A percentile compares a stretch with the other conserved stretches of the same genome.
These are phyloP conservation scores for Colletotrichum euphorbiae DNA, from an alignment of 2,329 filamentous ascomycete genomes.

Conservation along the genomic window DNA sequence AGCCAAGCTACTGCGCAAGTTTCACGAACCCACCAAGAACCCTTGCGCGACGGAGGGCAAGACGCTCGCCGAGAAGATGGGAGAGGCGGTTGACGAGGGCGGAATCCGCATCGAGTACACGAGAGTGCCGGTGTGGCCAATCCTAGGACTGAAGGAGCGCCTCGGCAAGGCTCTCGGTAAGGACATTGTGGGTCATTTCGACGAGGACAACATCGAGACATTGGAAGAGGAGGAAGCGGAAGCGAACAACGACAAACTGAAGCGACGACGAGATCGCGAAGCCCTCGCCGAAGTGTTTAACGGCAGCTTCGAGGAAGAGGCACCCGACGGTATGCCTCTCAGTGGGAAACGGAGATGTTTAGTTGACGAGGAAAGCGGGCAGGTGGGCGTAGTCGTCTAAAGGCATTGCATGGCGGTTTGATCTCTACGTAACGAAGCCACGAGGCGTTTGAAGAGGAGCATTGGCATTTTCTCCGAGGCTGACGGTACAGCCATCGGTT, in stretches of 20 bases:
- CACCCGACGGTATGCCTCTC: slow-evolving; percentile 48
- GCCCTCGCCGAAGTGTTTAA: slow-evolving; percentile 53
- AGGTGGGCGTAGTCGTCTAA: slow-evolving; percentile 39
- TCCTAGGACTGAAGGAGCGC: slow-evolving; percentile 66
- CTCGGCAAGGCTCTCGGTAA: slow-evolving; percentile 64
- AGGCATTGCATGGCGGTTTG: slow-evolving; percentile 23
- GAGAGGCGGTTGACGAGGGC: slow-evolving; percentile 44
- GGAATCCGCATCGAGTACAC: slow-evolving; percentile 61
- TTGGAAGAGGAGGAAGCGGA: slow-evolving; percentile 54
- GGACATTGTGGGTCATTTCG: slow-evolving; percentile 60
- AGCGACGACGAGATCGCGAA: slow-evolving; percentile 52
- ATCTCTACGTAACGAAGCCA: slow-evolving; percentile 39
- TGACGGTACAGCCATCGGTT: slow-evolving; percentile 4
- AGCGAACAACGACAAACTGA: slow-evolving; percentile 45
- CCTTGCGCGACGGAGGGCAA: slow-evolving; percentile 40
- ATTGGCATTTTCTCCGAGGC: slow-evolving; percentile 9
- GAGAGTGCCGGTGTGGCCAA: slow-evolving; percentile 65
- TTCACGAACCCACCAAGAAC: slow-evolving; percentile 59
- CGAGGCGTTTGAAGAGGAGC: slow-evolving; percentile 34
- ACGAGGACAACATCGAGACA: slow-evolving; percentile 56
- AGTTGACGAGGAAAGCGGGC: slow-evolving; percentile 40
- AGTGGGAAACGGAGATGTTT: slow-evolving; percentile 52
- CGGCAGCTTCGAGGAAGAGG: slow-evolving; percentile 55
- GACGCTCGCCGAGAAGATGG: slow-evolving; percentile 14
- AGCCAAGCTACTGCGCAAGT: slow-evolving; percentile 60